Evolutionary conservation across 768 basidiomycete genomes (phyloP).

Genomic region (Pulveroboletus sp.): DNA sequence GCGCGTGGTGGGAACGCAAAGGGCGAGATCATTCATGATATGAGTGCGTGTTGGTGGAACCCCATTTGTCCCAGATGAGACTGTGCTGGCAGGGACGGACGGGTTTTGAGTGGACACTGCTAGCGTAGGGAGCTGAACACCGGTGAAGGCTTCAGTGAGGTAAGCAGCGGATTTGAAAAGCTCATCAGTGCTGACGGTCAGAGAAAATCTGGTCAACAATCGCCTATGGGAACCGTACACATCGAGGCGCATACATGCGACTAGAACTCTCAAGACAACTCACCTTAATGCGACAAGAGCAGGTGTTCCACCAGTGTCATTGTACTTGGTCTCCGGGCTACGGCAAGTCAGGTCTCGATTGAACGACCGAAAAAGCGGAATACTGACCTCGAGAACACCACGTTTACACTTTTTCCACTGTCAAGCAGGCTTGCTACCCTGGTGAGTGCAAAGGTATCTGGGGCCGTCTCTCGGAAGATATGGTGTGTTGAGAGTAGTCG

Average conservation of each 20-base stretch:
- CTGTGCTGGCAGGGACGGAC: not conserved
- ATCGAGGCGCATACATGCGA: not conserved
- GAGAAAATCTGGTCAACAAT: slow-evolving; percentile 2
- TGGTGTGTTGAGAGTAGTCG: slow-evolving; percentile 78
- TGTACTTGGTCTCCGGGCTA: slow-evolving; percentile 63
- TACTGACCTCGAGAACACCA: slow-evolving; percentile 46
- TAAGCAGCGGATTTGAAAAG: slow-evolving; percentile 73
- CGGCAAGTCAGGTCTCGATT: not conserved
- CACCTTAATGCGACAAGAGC: slow-evolving; percentile 70
- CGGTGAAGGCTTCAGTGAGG: slow-evolving; percentile 60
- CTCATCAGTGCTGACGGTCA: slow-evolving; percentile 57
- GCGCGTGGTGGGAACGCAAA: slow-evolving; percentile 8
- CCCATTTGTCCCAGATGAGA: not conserved
- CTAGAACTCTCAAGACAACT: slow-evolving; percentile 16
- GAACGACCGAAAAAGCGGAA: not conserved
- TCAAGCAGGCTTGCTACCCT: slow-evolving; percentile 66
- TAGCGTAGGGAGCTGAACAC: slow-evolving; percentile 20
- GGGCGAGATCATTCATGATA: not conserved
- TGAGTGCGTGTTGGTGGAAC: not conserved
- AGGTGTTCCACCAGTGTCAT: slow-evolving; percentile 57
- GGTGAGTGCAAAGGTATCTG: slow-evolving; percentile 69
- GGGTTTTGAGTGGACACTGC: slow-evolving; percentile 10
- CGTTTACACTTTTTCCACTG: slow-evolving; percentile 52
- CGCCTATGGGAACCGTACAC: not conserved
- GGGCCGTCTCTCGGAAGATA: slow-evolving; percentile 61